Base-by-base conservation (phyloP, 768 basidiomycete species). In the Pilatotrama ljubarskyi region DNA sequence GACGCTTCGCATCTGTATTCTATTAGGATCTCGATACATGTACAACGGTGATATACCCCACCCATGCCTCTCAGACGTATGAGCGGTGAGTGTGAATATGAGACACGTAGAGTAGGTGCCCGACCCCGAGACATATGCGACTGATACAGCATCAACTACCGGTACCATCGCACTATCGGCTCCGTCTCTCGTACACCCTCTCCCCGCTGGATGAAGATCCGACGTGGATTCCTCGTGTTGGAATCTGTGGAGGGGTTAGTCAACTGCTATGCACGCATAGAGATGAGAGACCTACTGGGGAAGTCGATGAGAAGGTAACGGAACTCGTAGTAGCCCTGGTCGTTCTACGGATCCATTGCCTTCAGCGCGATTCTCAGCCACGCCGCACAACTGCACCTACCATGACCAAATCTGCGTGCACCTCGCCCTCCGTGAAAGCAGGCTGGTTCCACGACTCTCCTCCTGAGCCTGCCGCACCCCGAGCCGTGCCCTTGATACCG, bases 281-380 rank as follows among this genome's bases (percentile, higher is more conserved):
- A 71, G 48, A 58, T 65, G 2, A 25, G 0, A 40, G 17, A 77
- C 88, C 61, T 73, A 92, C 90, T 85, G 35, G 91, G 91, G 57
- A 93, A 81, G 72, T 93, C 90, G 41, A 93, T 80, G 43, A 91
- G 78, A 49, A 93, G 78, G 71, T 91, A 91, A 50, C 86, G 81
- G 72, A 88, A 88, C 58, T 86, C 82, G 69, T 90, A 93, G 69
- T 88, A 85, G 8, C 90, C 91, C 51, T 87, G 82, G 49, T 83
- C 82, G 63, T 91, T 88, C 90, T 92, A 69, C 44, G 29, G 8
- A 22, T 17, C 11, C 5, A 22, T 36, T 9, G 26, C 3, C 8
- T 2, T 7, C 13, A 13, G 9, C 2, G 14, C n/a, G 25, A 32
- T 36, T 26, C 24, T 51, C n/a, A 60, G 43, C n/a, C 24, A 51